These are phyloP conservation scores for Clathrus columnatus DNA, from an alignment of 768 basidiomycete genomes.

Conservation along the genomic window DNA sequence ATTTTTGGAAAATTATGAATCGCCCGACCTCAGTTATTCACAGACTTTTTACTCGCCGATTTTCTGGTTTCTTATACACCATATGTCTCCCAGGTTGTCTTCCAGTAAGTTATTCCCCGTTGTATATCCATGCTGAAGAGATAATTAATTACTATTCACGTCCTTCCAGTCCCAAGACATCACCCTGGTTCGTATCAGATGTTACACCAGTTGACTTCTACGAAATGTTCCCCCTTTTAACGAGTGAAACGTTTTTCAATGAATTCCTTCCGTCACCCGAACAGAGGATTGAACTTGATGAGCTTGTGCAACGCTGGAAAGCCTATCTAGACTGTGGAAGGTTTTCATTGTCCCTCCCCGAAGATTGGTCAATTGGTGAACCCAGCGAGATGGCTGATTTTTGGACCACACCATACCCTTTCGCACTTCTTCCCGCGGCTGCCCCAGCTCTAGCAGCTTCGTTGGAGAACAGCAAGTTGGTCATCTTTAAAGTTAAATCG, in stretches of 20 bases:
- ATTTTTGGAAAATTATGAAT: not conserved
- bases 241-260: constrained; percentile 56
- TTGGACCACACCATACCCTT: constrained; percentile 70
- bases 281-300: constrained; percentile 36
- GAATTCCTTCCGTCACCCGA: constrained; percentile 14
- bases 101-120: constrained; percentile 54
- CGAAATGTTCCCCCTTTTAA: constrained; percentile 45
- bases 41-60: constrained; percentile 88
- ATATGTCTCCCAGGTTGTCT: constrained; percentile 70
- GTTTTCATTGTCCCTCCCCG: constrained; percentile 66
- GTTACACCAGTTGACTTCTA: constrained; percentile 83
- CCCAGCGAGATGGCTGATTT: constrained; percentile 38
- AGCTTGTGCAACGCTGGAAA: constrained; percentile 66
- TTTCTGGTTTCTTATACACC: constrained; percentile 88
- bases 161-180: constrained; percentile 70
- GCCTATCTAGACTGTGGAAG: constrained; percentile 56
- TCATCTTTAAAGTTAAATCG: constrained; percentile 72
- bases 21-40: constrained; percentile 60
- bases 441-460: constrained; percentile 43
- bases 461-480: constrained; percentile 51
- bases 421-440: constrained; percentile 58
- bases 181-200: constrained; percentile 97
- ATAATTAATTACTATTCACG: constrained; percentile 2
- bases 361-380: constrained; percentile 47
- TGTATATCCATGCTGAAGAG: constrained; percentile 8